phyloP scores from a whole-genome alignment of 345 rosid species.

The Anastatica hierochuntica region DNA sequence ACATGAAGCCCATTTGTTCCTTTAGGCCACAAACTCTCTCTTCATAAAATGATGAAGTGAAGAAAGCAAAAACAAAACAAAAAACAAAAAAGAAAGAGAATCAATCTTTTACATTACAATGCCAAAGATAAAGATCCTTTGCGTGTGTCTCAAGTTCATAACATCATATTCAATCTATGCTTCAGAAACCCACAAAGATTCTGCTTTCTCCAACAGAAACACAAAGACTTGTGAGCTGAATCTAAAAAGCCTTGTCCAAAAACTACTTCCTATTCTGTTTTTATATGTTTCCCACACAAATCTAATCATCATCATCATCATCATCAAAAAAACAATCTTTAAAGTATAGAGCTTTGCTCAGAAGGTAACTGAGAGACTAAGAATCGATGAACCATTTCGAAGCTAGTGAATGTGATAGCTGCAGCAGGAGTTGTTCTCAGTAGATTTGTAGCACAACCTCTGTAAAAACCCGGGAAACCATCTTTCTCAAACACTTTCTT shows the following conservation, averaged over 20 bases:
- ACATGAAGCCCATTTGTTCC: slow-evolving; percentile 18
- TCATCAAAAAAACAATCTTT: slow-evolving; percentile 6
- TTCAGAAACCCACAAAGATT: no score
- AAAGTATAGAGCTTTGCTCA: slow-evolving; percentile 33
- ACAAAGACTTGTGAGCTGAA: no score
- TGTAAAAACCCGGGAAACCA: slow-evolving; percentile 69
- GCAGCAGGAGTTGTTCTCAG: slow-evolving; percentile 87
- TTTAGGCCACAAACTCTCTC: background rate
- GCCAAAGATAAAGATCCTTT: no score
- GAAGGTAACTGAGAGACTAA: slow-evolving; percentile 46
- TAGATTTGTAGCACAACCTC: slow-evolving; percentile 88
- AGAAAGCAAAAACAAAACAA: no score
- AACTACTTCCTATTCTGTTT: no score
- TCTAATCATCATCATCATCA: slow-evolving; percentile 24
- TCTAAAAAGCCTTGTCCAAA: no score
- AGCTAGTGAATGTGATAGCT: slow-evolving; percentile 90
- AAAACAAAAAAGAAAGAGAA: background rate
- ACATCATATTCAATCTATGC: no score
- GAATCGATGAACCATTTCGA: slow-evolving; percentile 81
- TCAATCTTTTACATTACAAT: no score
- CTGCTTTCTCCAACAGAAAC: no score
- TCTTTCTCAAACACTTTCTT: slow-evolving; percentile 60
- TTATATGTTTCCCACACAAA: no score
- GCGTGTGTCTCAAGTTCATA: no score
- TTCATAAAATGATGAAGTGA: background rate